Evolutionary conservation across 2,329 filamentous ascomycete species (phyloP).

Genomic region (Scedosporium dehoogii): DNA sequence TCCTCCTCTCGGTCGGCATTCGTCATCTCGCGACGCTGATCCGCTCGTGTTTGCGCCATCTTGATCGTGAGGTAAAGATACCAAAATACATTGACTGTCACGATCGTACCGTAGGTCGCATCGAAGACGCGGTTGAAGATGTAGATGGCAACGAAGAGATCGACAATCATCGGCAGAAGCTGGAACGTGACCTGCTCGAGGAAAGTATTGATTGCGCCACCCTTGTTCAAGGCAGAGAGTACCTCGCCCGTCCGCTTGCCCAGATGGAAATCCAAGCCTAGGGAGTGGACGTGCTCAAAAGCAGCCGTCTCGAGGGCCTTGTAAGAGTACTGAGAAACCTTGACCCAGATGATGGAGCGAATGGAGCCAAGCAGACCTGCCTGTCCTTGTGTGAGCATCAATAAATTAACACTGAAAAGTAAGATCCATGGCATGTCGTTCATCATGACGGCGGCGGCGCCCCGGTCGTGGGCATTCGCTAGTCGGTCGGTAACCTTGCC

Average conservation of each 20-base stretch:
- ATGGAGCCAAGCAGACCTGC: constrained; percentile 79
- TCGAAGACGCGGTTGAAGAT: constrained; percentile 76
- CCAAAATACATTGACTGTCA: constrained; percentile 84
- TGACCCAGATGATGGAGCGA: constrained; percentile 84
- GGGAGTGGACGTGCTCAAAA: constrained; percentile 92
- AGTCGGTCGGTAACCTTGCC: constrained; percentile 71
- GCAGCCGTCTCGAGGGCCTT: constrained; percentile 86
- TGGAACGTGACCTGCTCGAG: constrained; percentile 94
- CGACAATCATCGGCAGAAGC: constrained; percentile 87
- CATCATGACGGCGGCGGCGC: constrained; percentile 18
- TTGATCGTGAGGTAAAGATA: constrained; percentile 95
- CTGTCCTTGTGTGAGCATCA: constrained; percentile 61
- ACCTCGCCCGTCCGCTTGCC: constrained; percentile 96
- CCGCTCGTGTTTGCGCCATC: constrained; percentile 86
- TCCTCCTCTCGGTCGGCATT: constrained; percentile 93
- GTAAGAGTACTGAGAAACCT: constrained; percentile 94
- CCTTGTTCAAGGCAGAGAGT: constrained; percentile 89
- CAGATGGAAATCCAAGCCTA: constrained; percentile 93
- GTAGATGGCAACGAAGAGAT: constrained; percentile 74
- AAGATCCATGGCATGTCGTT: constrained; percentile 52
- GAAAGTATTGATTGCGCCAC: constrained; percentile 91
- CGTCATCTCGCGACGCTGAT: constrained; percentile 86
- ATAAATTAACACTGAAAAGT: constrained; percentile 34
- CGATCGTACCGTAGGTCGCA: constrained; percentile 50
- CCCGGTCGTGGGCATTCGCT: constrained; percentile 28